Percentiles rank a stretch among this genome's conserved stretches.
Evolutionary conservation across 257 asterid genomes (phyloP).

Genomic region (Fraxinus anomala): DNA sequence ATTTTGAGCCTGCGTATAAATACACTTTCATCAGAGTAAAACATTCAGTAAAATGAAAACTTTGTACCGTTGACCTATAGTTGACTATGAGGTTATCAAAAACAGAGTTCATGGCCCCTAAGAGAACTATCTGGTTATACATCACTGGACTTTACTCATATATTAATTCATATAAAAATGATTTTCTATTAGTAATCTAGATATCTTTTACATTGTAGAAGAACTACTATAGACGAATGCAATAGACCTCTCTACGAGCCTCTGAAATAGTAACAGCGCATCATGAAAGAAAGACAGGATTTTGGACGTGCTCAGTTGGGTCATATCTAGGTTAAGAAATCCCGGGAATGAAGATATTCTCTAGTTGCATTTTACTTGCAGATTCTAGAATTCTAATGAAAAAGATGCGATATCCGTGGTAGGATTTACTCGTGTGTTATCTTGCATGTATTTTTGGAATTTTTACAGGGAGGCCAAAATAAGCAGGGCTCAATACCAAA

Average conservation of each 20-base stretch:
- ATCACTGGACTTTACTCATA: neutral
- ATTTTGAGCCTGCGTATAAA: neutral
- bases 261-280: neutral
- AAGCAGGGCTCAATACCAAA: constrained; percentile 39
- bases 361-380: neutral
- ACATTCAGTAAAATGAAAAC: neutral
- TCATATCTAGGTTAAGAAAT: neutral
- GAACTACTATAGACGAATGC: neutral
- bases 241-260: neutral
- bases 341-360: neutral
- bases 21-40: neutral
- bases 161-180: no score
- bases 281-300: neutral
- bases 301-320: neutral
- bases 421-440: neutral
- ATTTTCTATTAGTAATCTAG: neutral
- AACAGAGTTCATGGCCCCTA: neutral
- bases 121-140: neutral
- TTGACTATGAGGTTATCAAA: neutral
- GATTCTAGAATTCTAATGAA: neutral
- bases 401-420: neutral
- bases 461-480: constrained; percentile 41
- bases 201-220: no score
- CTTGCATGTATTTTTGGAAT: constrained; percentile 2
- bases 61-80: neutral